Evolutionary conservation across 805 yeast species (phyloP).

Genomic region (Yarrowia bubula): DNA sequence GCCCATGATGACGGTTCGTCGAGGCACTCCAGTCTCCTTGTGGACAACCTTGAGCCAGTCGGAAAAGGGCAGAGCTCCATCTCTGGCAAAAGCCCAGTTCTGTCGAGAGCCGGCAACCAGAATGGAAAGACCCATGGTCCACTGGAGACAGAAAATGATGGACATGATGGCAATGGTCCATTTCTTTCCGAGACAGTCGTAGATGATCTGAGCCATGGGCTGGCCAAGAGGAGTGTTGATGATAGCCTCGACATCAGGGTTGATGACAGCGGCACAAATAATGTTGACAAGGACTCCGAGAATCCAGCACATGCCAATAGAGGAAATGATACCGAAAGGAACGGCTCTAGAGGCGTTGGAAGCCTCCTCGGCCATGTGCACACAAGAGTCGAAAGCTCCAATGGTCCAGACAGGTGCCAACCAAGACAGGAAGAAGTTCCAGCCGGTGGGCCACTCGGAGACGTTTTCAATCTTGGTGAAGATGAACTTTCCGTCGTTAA

Average conservation of each 20-base stretch:
- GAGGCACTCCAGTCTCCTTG: conserved; percentile 57
- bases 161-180: conserved; percentile 68
- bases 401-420: conserved; percentile 75
- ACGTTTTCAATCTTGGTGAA: conserved; percentile 53
- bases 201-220: conserved; percentile 64
- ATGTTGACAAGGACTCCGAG: conserved; percentile 59
- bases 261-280: conserved; percentile 54
- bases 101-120: conserved; percentile 67
- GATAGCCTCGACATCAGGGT: conserved; percentile 46
- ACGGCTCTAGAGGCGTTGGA: conserved; percentile 59
- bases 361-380: conserved; percentile 73
- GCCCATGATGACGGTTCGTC: conserved; percentile 59
- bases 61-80: conserved; percentile 68
- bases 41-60: conserved; percentile 56
- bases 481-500: conserved; percentile 53
- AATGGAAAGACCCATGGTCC: conserved; percentile 63
- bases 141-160: conserved; percentile 57
- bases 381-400: conserved; percentile 69
- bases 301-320: conserved; percentile 56
- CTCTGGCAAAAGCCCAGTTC: conserved; percentile 74
- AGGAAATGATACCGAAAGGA: conserved; percentile 62
- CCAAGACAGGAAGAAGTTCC: conserved; percentile 54
- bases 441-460: conserved; percentile 59
- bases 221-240: conserved; percentile 51
- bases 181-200: conserved; percentile 58